These are phyloP conservation scores for Diaporthe humulicola DNA, from an alignment of 2,329 filamentous ascomycete genomes.

Conservation along the genomic window DNA sequence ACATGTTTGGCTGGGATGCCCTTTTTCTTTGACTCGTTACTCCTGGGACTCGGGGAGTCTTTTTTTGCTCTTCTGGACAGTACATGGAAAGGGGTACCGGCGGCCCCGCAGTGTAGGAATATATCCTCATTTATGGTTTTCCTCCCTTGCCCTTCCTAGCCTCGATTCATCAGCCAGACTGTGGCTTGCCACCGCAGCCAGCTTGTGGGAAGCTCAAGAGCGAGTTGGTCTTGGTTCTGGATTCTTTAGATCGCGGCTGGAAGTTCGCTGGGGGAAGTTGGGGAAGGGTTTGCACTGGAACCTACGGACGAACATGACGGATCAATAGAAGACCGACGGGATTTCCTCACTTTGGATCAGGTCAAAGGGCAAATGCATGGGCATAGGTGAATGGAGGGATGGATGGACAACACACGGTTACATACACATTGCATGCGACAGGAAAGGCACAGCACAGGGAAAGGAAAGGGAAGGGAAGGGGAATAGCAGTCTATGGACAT, in stretches of 20 bases:
- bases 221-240: neutral
- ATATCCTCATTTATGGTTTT: slow-evolving; percentile 40
- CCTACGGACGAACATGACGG: no score
- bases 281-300: neutral
- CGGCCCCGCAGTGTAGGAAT: slow-evolving; percentile 44
- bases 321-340: neutral
- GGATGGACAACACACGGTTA: no score
- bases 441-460: neutral
- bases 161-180: neutral
- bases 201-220: no score
- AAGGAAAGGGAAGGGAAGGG: neutral
- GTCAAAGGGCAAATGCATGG: neutral
- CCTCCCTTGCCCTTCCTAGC: neutral
- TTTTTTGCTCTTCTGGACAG: neutral
- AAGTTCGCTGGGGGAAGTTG: neutral
- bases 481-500: neutral
- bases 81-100: slow-evolving; percentile 31
- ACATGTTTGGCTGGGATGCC: slow-evolving; percentile 32
- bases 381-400: neutral
- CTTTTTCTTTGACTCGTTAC: slow-evolving; percentile 1
- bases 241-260: neutral
- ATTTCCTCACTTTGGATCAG: neutral
- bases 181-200: neutral
- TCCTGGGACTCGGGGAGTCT: neutral
- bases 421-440: neutral